phyloP scores from a whole-genome alignment of 2,329 filamentous ascomycete genomes.

The Colletotrichum paranaense region DNA sequence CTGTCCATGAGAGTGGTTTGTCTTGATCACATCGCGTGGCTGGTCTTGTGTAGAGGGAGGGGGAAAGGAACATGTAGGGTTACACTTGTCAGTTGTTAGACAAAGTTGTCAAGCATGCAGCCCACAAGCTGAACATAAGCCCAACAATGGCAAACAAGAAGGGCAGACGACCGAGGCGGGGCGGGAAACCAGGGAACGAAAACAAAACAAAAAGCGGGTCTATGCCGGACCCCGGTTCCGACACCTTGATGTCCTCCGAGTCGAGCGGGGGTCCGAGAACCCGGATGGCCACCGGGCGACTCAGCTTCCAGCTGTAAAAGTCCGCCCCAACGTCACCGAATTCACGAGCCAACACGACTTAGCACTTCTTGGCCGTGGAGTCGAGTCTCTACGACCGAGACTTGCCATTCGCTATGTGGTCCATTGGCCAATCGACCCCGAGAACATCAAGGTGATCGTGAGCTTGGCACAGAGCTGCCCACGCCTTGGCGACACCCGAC shows the following conservation, averaged over 20 bases:
- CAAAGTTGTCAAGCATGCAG: neutral
- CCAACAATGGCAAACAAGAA: neutral
- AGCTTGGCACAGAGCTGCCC: slow-evolving; percentile 31
- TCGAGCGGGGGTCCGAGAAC: slow-evolving; percentile 29
- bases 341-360: slow-evolving; percentile 23
- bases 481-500: slow-evolving; percentile 31
- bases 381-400: slow-evolving; percentile 1
- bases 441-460: slow-evolving; percentile 15
- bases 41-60: neutral
- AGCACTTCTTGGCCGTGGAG: slow-evolving; percentile 34
- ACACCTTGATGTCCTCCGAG: slow-evolving; percentile 24
- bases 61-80: neutral
- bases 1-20: neutral
- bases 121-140: neutral
- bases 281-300: slow-evolving; percentile 27
- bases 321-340: slow-evolving; percentile 5
- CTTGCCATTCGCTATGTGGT: neutral
- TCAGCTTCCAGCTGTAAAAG: slow-evolving; percentile 10
- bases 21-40: too few relatives aligned
- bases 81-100: neutral
- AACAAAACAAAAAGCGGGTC: slow-evolving; percentile 27
- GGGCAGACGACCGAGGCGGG: neutral
- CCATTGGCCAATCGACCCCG: slow-evolving; percentile 6
- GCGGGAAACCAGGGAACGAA: neutral
- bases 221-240: slow-evolving; percentile 23